Conservation (phyloP, 352 stramenopile genomes). For the Peronospora farinosa region DNA sequence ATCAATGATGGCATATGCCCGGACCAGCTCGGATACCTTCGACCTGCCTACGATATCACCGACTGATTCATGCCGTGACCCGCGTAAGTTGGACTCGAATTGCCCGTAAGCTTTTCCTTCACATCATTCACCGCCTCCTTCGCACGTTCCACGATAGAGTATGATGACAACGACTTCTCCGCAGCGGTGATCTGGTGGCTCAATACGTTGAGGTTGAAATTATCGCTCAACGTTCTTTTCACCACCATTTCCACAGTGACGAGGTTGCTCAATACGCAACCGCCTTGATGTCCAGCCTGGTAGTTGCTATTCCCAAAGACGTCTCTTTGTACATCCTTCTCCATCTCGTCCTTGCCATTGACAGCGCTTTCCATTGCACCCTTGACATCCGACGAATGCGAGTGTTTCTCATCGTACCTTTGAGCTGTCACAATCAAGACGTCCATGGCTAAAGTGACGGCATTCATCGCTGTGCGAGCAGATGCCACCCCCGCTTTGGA, state of each 20-base stretch:
- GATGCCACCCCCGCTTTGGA: constrained; percentile 12
- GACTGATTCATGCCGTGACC: neutral
- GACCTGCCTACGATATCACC: neutral
- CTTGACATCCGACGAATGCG: constrained; percentile 9
- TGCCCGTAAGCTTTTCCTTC: constrained; percentile 16
- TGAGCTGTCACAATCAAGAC: constrained; percentile 11
- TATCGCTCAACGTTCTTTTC: constrained; percentile 13
- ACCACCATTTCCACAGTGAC: constrained; percentile 21
- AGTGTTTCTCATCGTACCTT: constrained; percentile 19
- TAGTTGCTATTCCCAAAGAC: constrained; percentile 3
- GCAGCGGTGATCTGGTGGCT: constrained; percentile 19
- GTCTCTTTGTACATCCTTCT: neutral
- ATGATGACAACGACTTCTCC: constrained; percentile 11
- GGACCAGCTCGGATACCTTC: neutral
- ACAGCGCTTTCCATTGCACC: constrained; percentile 12
- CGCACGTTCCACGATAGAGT: constrained; percentile 9
- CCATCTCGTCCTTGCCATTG: constrained; percentile 2
- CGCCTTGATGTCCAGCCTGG: neutral
- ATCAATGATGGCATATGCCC: neutral
- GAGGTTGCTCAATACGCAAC: constrained; percentile 3
- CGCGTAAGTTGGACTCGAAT: constrained; percentile 1
- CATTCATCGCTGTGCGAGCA: constrained; percentile 17
- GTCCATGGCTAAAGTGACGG: constrained; percentile 12
- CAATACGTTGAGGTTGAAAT: constrained; percentile 20
- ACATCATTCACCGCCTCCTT: constrained; percentile 19